Base-by-base conservation (phyloP, 768 basidiomycete genomes). In the Auriculariales sp. region DNA sequence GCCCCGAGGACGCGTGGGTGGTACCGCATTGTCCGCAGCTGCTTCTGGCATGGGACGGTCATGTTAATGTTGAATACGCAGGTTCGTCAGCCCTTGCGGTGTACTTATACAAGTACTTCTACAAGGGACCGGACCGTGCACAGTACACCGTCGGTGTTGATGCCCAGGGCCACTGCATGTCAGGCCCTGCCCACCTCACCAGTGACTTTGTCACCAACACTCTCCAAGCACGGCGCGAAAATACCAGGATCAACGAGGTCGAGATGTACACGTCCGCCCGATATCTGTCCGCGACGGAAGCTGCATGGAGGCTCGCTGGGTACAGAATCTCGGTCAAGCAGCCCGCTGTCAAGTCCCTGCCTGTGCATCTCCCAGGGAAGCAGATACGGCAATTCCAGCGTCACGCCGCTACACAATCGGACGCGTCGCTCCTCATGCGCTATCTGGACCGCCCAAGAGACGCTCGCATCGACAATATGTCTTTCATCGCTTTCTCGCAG, bases 181-280 rank as follows among this genome's bases (percentile, higher is more conserved):
- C n/a, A n/a, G n/a, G n/a, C n/a, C n/a, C n/a, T n/a, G n/a, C n/a
- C n/a, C n/a, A n/a, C n/a, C n/a, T n/a, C n/a, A n/a, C n/a, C n/a
- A n/a, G n/a, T n/a, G n/a, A n/a, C n/a, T n/a, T n/a, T n/a, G n/a
- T n/a, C n/a, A n/a, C n/a, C n/a, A n/a, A n/a, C n/a, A n/a, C n/a
- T n/a, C n/a, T n/a, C n/a, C n/a, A n/a, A n/a, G n/a, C n/a, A n/a
- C n/a, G n/a, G n/a, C n/a, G n/a, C n/a, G n/a, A n/a, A n/a, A n/a
- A n/a, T n/a, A n/a, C n/a, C n/a, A n/a, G n/a, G n/a, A n/a, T 65
- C 9, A 58, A 68, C 46, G 66, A 70, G 44, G 66, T 71, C 31
- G 56, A 61, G 17, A 64, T 69, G 4, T 68, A 55, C 24, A 61
- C 60, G 61, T 58, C 61, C n/a, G 67, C 52, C 0, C 55, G 62